Evolutionary conservation across 331 rosid species (phyloP).

Genomic region (Stylosanthes scabra): DNA sequence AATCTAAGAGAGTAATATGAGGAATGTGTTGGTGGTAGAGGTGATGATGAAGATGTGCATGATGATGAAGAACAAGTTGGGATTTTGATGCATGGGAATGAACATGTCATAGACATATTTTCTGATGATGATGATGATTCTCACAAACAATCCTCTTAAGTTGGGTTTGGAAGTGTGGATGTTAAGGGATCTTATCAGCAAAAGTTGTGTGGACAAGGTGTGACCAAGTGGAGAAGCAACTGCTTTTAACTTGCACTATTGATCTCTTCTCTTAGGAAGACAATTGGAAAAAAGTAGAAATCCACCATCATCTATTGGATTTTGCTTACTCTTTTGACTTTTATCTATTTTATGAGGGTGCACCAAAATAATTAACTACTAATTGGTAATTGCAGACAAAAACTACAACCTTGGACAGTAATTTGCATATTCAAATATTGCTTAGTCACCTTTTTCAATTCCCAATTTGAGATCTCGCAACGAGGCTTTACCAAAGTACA

Average conservation of each 20-base stretch:
- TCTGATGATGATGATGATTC: neutral
- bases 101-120: slow-evolving; percentile 86
- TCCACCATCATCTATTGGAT: slow-evolving; percentile 29
- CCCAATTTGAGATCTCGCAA: too few species aligned
- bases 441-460: too few species aligned
- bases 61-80: slow-evolving; percentile 54
- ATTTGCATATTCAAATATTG: too few species aligned
- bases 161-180: slow-evolving; percentile 33
- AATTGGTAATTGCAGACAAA: too few species aligned
- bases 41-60: slow-evolving; percentile 49
- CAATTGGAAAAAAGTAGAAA: neutral
- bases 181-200: slow-evolving; percentile 52
- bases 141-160: slow-evolving; percentile 7
- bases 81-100: slow-evolving; percentile 73
- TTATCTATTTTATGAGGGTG: too few species aligned
- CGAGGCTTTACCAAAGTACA: too few species aligned
- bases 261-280: neutral
- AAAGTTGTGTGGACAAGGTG: slow-evolving; percentile 64
- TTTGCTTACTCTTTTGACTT: slow-evolving; percentile 37
- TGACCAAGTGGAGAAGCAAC: slow-evolving; percentile 55
- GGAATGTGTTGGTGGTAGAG: slow-evolving; percentile 24
- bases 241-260: neutral
- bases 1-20: slow-evolving; percentile 43
- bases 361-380: too few species aligned
- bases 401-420: too few species aligned